Base-by-base conservation (phyloP, 345 rosid species). In the Eutrema japonicum region DNA sequence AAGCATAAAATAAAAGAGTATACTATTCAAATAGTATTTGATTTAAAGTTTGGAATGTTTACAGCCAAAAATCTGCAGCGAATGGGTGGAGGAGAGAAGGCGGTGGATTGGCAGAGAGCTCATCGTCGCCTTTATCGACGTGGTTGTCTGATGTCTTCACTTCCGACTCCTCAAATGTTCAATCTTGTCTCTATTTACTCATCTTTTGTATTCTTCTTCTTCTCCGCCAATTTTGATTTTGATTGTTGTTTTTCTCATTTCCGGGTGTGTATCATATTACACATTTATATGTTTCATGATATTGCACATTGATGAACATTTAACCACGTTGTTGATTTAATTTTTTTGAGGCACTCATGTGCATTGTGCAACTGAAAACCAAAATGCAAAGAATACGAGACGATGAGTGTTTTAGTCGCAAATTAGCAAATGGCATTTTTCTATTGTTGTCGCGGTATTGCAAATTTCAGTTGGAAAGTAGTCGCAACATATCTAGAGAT, bases 11-110 rank as follows among this genome's bases (percentile, higher is more conserved):
- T 10, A 6, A 37, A 42, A 14, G 2, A 8, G 27, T 70, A 14
- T 16, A 18, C 18, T 32, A 13, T 55, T 55, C 7, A 8, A 35
- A 14, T 35, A 35, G 11, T 56, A 57, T 2, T 10, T 61, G 30
- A 64, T 7, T 36, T 63, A 77, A 77, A 64, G 51, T 36, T 76
- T 53, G 43, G 41, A 45, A 46, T 64, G 5, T 76, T 45, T 33
- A 50, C 85, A 87, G 95, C 75, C 83, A 82, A 80, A 87, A 87
- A 68, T 85, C 90, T 4, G 85, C 86, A 45, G 84, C 81, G 5
- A 87, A 58, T 30, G 84, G 63, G 65, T 32, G 84, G 81, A 42
- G 84, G 81, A 42, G 64, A 82, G 53, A 81, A 38, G 22, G 70
- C 68, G 10, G 80, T 48, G 65, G 86, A 40, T 27, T 30, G 2